A percentile compares a stretch with the other conserved stretches of the same genome.
Evolutionary conservation across 192 early-diverging fungal genomes (phyloP).

Genomic region (Gigaspora rosea): DNA sequence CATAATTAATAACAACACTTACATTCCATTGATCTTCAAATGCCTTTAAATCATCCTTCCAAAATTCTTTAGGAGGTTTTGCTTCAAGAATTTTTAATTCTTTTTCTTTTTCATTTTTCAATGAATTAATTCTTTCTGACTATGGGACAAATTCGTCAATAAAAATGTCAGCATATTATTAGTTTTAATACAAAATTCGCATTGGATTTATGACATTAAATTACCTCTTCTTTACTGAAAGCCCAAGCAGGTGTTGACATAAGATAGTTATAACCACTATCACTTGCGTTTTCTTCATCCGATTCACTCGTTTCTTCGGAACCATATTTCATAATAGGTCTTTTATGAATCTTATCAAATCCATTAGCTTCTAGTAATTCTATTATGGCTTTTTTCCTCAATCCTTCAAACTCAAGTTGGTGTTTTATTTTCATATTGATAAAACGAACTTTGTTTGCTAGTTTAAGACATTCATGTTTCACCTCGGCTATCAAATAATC

Average conservation of each 20-base stretch:
- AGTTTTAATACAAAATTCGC: too few relatives aligned
- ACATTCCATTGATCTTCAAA: conserved; percentile 84
- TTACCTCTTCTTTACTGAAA: conserved; percentile 18
- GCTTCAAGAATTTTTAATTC: conserved; percentile 68
- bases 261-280: conserved; percentile 24
- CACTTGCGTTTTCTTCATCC: conserved; percentile 44
- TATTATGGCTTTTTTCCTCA: conserved; percentile 31
- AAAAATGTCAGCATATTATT: neutral
- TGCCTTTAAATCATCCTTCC: conserved; percentile 84
- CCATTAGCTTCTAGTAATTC: too few relatives aligned
- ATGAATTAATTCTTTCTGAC: conserved; percentile 73
- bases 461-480: conserved; percentile 62
- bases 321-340: neutral
- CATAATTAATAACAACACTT: conserved; percentile 8
- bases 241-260: conserved; percentile 1
- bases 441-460: conserved; percentile 88
- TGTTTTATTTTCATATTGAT: conserved; percentile 86
- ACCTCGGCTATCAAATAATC: conserved; percentile 67
- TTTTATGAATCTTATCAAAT: conserved; percentile 32
- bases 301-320: conserved; percentile 50
- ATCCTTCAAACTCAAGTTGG: conserved; percentile 70
- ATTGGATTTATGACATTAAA: neutral
- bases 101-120: conserved; percentile 64
- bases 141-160: conserved; percentile 23
- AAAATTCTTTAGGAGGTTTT: conserved; percentile 73